Evolutionary conservation across 257 asterid genomes (phyloP), one percentile per base, ranked within the genome.

Genomic region (Petunia secreta): DNA sequence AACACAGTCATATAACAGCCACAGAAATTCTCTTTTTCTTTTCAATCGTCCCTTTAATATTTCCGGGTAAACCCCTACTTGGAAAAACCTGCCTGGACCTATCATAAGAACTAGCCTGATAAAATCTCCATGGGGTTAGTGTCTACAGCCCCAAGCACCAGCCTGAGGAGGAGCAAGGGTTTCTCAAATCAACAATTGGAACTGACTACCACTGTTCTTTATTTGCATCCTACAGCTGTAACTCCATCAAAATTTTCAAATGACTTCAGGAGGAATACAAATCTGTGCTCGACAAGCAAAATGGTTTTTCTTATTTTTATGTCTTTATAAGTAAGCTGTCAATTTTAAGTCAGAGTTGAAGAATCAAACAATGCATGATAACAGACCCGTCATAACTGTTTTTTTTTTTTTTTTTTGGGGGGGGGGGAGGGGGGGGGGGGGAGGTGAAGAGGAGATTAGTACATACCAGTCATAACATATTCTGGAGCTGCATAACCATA

Each of bases 401-500:
- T 54, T 1, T 55, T 55, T 55, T 48, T 48, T 54, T 54, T 1
- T 55, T 55, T 55, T 55, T 0, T 57, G 63, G 63, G 36, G 63
- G 63, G 6, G 0, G 13, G n/a, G 9, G 63, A 5, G 36, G 2
- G 25, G 13, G 37, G 38, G 39, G 0, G 63, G 63, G 36, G 63
- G 63, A 2, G 0, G 13, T 4, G 9, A 36, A 5, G 36, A 2
- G 25, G 13, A 10, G 38, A 13, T 46, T 46, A 71, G 75, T 60
- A n/a, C 80, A 52, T 92, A 95, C 98, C 99, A 36, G 99, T 96
- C 99, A 96, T 96, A 59, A 96, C 99, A 89, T 96, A 96, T 89
- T 96, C 99, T 58, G 99, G 99, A 59, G 99, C 99, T 15, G 99
- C 99, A 84, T 96, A 96, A 55, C 99, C 99, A 88, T 96, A 96